Conservation (phyloP, 169 alveolate species). For the Plasmodium reichenowi region DNA sequence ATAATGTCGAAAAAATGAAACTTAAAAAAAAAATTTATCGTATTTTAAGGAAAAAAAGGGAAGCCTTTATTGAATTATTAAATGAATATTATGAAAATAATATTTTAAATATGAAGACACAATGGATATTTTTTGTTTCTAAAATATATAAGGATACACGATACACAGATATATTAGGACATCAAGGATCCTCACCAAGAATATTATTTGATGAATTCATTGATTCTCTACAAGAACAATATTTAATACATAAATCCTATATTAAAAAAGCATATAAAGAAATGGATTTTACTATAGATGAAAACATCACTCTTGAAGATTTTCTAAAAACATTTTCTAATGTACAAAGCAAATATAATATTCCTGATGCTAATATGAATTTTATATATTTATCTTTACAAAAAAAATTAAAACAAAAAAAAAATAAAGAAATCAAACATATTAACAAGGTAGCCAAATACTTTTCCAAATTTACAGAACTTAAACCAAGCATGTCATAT, state of each 20-base stretch:
- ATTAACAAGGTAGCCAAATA: slow-evolving; percentile 74
- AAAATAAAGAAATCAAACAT: slow-evolving; percentile 36
- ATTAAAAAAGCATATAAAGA: slow-evolving; percentile 45
- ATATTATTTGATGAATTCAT: slow-evolving; percentile 78
- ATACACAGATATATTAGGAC: slow-evolving; percentile 77
- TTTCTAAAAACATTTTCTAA: slow-evolving; percentile 34
- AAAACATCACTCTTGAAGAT: slow-evolving; percentile 63
- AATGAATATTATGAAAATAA: slow-evolving; percentile 78
- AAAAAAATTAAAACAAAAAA: slow-evolving; percentile 65
- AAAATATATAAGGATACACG: slow-evolving; percentile 72
- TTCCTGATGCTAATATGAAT: slow-evolving; percentile 58
- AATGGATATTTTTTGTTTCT: slow-evolving; percentile 75
- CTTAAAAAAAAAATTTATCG: slow-evolving; percentile 80
- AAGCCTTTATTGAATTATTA: slow-evolving; percentile 81
- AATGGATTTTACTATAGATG: slow-evolving; percentile 49
- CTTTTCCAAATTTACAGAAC: slow-evolving; percentile 48
- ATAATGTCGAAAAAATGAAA: slow-evolving; percentile 74
- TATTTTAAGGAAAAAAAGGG: slow-evolving; percentile 84
- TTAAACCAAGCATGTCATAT: slow-evolving; percentile 57
- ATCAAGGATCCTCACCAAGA: slow-evolving; percentile 79
- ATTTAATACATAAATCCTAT: slow-evolving; percentile 63
- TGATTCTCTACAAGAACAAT: slow-evolving; percentile 69
- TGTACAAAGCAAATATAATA: slow-evolving; percentile 52
- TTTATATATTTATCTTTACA: slow-evolving; percentile 59
- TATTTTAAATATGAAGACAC: slow-evolving; percentile 65